phyloP scores from a whole-genome alignment of 257 asterid genomes.

The Rauvolfia tetraphylla region DNA sequence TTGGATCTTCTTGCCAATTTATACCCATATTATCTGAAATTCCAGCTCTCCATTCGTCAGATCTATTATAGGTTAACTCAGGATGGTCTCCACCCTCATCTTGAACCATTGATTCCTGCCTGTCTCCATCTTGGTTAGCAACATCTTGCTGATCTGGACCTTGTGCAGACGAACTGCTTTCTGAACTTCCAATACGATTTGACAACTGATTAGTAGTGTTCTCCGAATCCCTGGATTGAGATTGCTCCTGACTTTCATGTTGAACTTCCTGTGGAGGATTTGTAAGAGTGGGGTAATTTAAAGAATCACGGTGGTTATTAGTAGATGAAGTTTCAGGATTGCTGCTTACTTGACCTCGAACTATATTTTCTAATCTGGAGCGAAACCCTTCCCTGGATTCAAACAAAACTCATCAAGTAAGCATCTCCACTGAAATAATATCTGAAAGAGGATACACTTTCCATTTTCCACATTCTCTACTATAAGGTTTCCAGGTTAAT shows the following conservation, averaged over 20 bases:
- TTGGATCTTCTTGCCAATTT: slow-evolving; percentile 45
- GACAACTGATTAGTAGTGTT: slow-evolving; percentile 36
- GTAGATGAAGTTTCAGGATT: slow-evolving; percentile 44
- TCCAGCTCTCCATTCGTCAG: slow-evolving; percentile 40
- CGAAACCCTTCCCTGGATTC: slow-evolving; percentile 81
- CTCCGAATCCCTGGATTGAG: slow-evolving; percentile 37
- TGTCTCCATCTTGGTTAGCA: slow-evolving; percentile 40
- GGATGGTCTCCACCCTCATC: slow-evolving; percentile 39
- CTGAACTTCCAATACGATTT: slow-evolving; percentile 33
- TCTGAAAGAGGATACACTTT: background rate
- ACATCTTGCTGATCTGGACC: slow-evolving; percentile 28
- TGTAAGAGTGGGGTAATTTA: slow-evolving; percentile 45
- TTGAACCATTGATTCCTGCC: slow-evolving; percentile 46
- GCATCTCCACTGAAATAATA: slow-evolving; percentile 5
- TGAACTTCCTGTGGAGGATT: slow-evolving; percentile 46
- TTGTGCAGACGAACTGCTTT: slow-evolving; percentile 36
- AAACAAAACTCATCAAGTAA: slow-evolving; percentile 22
- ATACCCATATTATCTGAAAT: slow-evolving; percentile 34
- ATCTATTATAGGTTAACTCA: slow-evolving; percentile 29
- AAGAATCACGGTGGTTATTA: slow-evolving; percentile 35
- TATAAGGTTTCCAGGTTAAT: background rate
- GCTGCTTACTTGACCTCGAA: slow-evolving; percentile 74
- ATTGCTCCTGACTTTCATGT: slow-evolving; percentile 39
- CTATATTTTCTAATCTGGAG: slow-evolving; percentile 70
- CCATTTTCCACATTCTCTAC: background rate